These are phyloP conservation scores for Narthecium ossifragum DNA, from an alignment of 106 monocot genomes.

Conservation along the genomic window DNA sequence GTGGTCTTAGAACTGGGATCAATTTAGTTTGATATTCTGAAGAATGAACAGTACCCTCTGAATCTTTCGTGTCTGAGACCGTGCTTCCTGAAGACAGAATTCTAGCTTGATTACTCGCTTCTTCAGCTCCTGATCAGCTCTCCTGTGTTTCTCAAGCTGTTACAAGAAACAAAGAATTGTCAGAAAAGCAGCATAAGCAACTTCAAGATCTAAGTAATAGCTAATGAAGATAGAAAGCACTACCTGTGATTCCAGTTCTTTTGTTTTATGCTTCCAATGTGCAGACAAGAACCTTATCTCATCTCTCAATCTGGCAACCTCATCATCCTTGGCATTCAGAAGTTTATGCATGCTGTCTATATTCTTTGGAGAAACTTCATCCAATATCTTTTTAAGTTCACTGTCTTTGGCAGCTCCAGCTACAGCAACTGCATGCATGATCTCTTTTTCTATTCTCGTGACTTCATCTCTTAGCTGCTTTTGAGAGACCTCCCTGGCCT, in stretches of 20 bases:
- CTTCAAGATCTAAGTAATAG: neutral
- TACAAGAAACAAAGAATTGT: neutral
- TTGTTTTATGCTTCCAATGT: slow-evolving; percentile 81
- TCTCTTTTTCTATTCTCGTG: slow-evolving; percentile 62
- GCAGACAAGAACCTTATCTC: slow-evolving; percentile 78
- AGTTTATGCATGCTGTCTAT: slow-evolving; percentile 55
- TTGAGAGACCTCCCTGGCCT: slow-evolving; percentile 71
- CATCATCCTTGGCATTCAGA: slow-evolving; percentile 64
- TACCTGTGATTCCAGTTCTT: slow-evolving; percentile 76
- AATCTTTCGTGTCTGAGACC: slow-evolving; percentile 72
- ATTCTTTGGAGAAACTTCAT: slow-evolving; percentile 69
- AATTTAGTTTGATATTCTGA: no score
- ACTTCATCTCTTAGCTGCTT: slow-evolving; percentile 77
- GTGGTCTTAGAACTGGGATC: no score
- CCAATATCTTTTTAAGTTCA: slow-evolving; percentile 48
- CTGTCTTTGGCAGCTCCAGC: slow-evolving; percentile 45
- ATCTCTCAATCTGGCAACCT: slow-evolving; percentile 72
- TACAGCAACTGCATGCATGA: slow-evolving; percentile 50
- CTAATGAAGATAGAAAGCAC: neutral
- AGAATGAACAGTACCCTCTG: slow-evolving; percentile 54
- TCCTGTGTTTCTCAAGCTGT: slow-evolving; percentile 73
- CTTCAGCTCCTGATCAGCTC: slow-evolving; percentile 84
- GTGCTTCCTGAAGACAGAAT: slow-evolving; percentile 85
- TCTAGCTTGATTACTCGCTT: slow-evolving; percentile 90
- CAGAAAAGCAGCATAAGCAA: neutral